Evolutionary conservation across 192 early-diverging fungal species (phyloP), one percentile per base, ranked within the genome.

Genomic region (Coemansia aciculifera): DNA sequence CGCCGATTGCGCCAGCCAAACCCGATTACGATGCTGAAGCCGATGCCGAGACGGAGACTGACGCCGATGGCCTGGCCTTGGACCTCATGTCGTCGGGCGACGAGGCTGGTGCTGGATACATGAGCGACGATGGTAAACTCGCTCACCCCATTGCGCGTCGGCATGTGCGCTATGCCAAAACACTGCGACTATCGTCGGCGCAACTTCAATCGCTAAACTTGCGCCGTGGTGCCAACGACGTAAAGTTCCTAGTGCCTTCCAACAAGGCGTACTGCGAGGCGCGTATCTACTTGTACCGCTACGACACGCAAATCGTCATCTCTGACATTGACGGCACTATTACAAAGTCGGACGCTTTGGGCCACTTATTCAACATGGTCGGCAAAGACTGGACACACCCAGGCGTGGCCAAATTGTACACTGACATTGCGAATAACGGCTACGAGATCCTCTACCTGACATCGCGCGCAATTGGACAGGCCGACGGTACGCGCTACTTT

Each of bases 281-380:
- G 38, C 94, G 93, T 66, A 90, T 98, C 62, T 99, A 93, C 66
- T 84, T 93, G 59, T 97, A 92, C 90, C 86, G 90, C 59, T 72
- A 90, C 72, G 85, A 93, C 74, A 87, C 90, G 38, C 85, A 91
- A 37, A 88, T 99, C 19, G 96, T 99, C 3, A 97, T 99, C 69
- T 97, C 95, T 0, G 97, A 99, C 72, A 95, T 99, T 61, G 97
- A 99, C 75, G 97, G 97, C 5, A 99, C 97, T 4, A 99, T 99
- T 67, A 99, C 97, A 44, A 97, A 97, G 83, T 97, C 95, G 0
- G 97, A 99, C 73, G 94, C 90, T 3, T 80, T 99, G 49, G 97
- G 97, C 5, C 97, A 99, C 69, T 85, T 99, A 12, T 96, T 96
- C 79, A 94, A 95, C 39, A 96, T 96, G 91, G 91, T 98, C 24